Evolutionary conservation across 169 alveolate species (phyloP).

Genomic region (Plasmodium malariae): DNA sequence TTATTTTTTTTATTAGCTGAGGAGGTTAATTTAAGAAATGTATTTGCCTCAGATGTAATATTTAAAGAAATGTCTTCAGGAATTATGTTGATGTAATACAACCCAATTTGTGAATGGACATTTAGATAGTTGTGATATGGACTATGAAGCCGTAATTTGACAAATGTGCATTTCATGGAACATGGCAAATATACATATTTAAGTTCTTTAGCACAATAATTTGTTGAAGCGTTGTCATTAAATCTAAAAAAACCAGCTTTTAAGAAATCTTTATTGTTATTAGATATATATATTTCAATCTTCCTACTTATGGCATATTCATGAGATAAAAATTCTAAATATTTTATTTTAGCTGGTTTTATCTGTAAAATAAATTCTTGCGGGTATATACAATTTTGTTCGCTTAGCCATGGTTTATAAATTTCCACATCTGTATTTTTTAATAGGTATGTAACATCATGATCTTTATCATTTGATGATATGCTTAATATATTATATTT

Average conservation of each 20-base stretch:
- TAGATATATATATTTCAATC: constrained; percentile 74
- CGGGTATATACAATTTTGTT: constrained; percentile 61
- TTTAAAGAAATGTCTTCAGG: constrained; percentile 61
- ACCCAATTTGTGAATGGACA: constrained; percentile 62
- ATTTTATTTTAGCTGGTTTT: constrained; percentile 67
- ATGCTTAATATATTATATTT: constrained; percentile 61
- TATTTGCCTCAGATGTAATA: constrained; percentile 24
- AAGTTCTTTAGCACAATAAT: constrained; percentile 76
- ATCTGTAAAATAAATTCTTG: constrained; percentile 72
- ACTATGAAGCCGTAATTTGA: constrained; percentile 52
- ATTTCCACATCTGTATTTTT: constrained; percentile 50
- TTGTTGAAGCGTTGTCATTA: constrained; percentile 71
- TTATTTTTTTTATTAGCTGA: constrained; percentile 23
- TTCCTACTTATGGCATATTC: constrained; percentile 69
- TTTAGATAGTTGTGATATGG: constrained; percentile 61
- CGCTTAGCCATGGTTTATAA: constrained; percentile 73
- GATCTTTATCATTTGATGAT: constrained; percentile 75
- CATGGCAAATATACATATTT: constrained; percentile 77
- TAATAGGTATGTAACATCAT: constrained; percentile 46
- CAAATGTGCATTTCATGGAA: constrained; percentile 68
- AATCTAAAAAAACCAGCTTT: constrained; percentile 76
- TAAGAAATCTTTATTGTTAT: constrained; percentile 56
- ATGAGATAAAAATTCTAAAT: constrained; percentile 73
- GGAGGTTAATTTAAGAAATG: constrained; percentile 47
- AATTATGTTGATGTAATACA: constrained; percentile 62